Percentiles rank a stretch among this genome's conserved stretches.
These are phyloP conservation scores for Diplodia scrobiculata DNA, from an alignment of 2,329 filamentous ascomycete species.

Conservation along the genomic window DNA sequence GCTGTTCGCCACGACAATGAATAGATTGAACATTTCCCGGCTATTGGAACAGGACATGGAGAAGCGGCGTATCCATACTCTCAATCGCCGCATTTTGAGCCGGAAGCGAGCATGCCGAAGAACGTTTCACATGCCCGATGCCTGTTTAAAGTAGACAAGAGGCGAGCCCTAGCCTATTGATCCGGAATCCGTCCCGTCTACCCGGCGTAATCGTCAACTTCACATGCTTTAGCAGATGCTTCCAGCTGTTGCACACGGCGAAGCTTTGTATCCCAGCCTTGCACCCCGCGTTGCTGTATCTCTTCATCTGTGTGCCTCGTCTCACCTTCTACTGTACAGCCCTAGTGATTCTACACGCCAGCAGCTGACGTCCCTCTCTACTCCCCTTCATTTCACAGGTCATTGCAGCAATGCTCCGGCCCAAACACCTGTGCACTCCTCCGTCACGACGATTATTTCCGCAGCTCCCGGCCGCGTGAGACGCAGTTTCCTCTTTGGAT, in stretches of 20 bases:
- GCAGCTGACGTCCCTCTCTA: not conserved
- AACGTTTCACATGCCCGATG: conserved; percentile 8
- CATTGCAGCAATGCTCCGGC: not conserved
- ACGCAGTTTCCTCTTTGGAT: conserved; percentile 14
- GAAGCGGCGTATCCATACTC: not conserved
- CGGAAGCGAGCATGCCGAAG: not conserved
- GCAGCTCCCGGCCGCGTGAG: not conserved
- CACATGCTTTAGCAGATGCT: not conserved
- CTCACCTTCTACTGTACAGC: too few relatives aligned
- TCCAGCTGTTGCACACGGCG: too few relatives aligned
- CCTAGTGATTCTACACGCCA: too few relatives aligned
- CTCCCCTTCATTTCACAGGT: not conserved
- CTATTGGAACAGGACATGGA: not conserved
- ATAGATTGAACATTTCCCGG: not conserved
- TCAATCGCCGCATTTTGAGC: not conserved
- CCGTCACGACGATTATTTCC: conserved; percentile 7
- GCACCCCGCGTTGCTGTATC: too few relatives aligned
- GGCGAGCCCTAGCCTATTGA: not conserved
- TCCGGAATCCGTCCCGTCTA: conserved; percentile 6
- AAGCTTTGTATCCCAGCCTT: too few relatives aligned
- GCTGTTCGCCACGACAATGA: not conserved
- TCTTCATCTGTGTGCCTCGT: too few relatives aligned
- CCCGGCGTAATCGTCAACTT: conserved; percentile 3
- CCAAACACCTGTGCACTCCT: not conserved
- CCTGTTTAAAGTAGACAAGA: too few relatives aligned